A percentile compares a stretch with the other conserved stretches of the same genome.
These are phyloP conservation scores for Heterobasidion annosum DNA, from an alignment of 1,284 basidiomycete genomes.

Conservation along the genomic window DNA sequence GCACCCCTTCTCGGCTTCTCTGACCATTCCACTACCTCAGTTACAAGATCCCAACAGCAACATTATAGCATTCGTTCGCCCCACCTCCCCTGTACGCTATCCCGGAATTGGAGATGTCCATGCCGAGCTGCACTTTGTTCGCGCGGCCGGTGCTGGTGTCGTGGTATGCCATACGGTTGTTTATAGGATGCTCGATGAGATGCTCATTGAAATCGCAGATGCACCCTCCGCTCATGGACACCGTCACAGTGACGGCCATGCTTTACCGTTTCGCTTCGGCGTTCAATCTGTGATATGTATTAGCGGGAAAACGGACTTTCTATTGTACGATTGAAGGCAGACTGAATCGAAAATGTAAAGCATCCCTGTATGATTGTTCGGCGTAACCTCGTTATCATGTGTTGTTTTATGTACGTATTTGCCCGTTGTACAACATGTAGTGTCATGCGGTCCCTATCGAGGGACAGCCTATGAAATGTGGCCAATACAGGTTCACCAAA, in stretches of 20 bases:
- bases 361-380: neutral
- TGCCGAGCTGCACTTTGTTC: constrained; percentile 74
- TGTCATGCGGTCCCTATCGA: neutral
- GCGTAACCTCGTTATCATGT: neutral
- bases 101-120: constrained; percentile 71
- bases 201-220: constrained; percentile 33
- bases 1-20: constrained; percentile 7
- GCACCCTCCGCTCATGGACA: constrained; percentile 83
- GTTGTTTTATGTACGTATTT: neutral
- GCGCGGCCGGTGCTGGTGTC: constrained; percentile 66
- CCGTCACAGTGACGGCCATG: constrained; percentile 74
- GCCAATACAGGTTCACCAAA: neutral
- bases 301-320: constrained; percentile 5
- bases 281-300: constrained; percentile 17
- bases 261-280: constrained; percentile 54
- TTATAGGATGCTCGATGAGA: neutral
- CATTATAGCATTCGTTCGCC: constrained; percentile 70
- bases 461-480: neutral
- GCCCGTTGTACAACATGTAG: neutral
- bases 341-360: constrained; percentile 7
- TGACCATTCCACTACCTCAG: constrained; percentile 26
- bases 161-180: constrained; percentile 44
- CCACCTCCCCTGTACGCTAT: constrained; percentile 65
- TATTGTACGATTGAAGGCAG: constrained; percentile 10
- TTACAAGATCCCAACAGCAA: constrained; percentile 60